These are phyloP conservation scores for Talaromyces rugulosus DNA, from an alignment of 2,329 filamentous ascomycete genomes.

Conservation along the genomic window DNA sequence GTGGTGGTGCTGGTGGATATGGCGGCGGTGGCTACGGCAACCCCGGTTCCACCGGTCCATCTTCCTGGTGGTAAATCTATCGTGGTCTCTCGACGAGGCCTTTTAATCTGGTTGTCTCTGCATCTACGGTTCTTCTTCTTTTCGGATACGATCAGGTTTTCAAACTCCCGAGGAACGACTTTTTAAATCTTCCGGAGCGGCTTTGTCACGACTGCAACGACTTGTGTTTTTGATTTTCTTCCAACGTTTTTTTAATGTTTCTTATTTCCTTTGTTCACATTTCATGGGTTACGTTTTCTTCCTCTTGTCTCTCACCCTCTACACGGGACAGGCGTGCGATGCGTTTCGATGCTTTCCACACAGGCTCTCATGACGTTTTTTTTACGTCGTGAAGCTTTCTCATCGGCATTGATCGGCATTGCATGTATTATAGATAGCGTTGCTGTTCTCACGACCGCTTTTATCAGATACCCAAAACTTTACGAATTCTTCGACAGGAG, in stretches of 20 bases:
- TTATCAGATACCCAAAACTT: conserved; percentile 46
- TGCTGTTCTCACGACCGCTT: conserved; percentile 39
- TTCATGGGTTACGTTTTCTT: conserved; percentile 22
- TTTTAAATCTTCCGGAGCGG: conserved; percentile 26
- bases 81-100: conserved; percentile 38
- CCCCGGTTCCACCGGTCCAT: conserved; percentile 46
- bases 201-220: conserved; percentile 45
- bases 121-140: conserved; percentile 23
- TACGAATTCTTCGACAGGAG: conserved; percentile 36
- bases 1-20: conserved; percentile 20
- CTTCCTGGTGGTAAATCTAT: conserved; percentile 49
- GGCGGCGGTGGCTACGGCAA: conserved; percentile 43
- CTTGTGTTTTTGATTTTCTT: conserved; percentile 27
- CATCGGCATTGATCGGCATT: conserved; percentile 28
- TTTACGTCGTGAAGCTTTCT: conserved; percentile 23
- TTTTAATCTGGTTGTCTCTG: conserved; percentile 35
- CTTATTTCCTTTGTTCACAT: conserved; percentile 19
- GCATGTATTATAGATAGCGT: conserved; percentile 52
- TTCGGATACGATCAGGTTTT: conserved; percentile 38
- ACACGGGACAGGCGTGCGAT: conserved; percentile 37
- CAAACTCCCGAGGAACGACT: conserved; percentile 23
- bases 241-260: conserved; percentile 16
- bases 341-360: conserved; percentile 27
- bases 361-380: conserved; percentile 18
- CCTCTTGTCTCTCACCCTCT: conserved; percentile 24